Conservation (phyloP, 306 rosid genomes). For the Carpinus fangiana region DNA sequence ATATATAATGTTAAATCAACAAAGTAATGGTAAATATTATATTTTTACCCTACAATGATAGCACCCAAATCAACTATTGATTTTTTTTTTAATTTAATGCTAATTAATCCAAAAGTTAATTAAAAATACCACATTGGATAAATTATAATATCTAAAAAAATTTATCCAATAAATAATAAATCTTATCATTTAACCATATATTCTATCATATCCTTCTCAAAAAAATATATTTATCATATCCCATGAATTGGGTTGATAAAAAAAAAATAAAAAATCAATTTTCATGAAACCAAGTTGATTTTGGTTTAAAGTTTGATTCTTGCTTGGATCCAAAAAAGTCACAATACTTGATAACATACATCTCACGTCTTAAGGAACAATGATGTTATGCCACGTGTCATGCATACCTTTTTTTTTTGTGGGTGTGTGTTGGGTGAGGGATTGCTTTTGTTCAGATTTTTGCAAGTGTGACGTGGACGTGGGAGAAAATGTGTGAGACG, state of each 20-base stretch:
- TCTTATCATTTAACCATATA: too few species aligned
- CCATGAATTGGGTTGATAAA: not conserved
- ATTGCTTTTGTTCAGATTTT: not conserved
- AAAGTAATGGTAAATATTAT: too few species aligned
- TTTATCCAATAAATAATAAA: too few species aligned
- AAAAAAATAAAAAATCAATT: not conserved
- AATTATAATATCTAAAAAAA: too few species aligned
- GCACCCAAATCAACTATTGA: too few species aligned
- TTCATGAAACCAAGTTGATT: slow-evolving; percentile 35
- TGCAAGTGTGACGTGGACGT: not conserved
- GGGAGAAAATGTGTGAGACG: not conserved
- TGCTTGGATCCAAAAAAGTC: slow-evolving; percentile 27
- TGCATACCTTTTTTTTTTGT: not conserved
- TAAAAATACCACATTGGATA: too few species aligned
- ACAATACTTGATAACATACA: not conserved
- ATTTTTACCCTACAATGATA: too few species aligned
- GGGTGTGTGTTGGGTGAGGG: not conserved
- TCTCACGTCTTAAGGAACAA: slow-evolving; percentile 10
- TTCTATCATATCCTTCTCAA: not conserved
- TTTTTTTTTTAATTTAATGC: too few species aligned
- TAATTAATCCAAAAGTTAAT: too few species aligned
- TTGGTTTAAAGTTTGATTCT: slow-evolving; percentile 25
- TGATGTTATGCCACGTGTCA: not conserved
- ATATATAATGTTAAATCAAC: too few species aligned
- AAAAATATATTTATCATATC: too few species aligned